Base-by-base conservation (phyloP, 257 asterid species). In the Agastache rugosa region DNA sequence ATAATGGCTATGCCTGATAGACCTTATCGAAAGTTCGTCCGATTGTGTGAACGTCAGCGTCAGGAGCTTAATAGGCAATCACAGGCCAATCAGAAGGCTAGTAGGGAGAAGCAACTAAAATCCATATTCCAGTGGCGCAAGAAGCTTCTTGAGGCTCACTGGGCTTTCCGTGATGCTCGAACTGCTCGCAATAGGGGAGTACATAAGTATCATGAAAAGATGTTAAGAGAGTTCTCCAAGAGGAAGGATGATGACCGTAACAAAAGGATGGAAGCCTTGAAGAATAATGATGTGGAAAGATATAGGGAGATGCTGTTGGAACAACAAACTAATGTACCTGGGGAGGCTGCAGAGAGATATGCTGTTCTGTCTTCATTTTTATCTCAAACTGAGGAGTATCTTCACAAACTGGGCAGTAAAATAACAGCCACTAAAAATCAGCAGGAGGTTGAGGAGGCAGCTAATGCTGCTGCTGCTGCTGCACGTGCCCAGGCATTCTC, bases 1-100 rank as follows among this genome's bases (percentile, higher is more conserved):
- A 95, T 95, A 67, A 89, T 95, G 99, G 88, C 96, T 27, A 95
- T 95, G 99, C 99, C 99, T 63, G 99, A 95, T 79, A 85, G 99
- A 70, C 97, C 97, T 23, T 95, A 95, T 83, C 85, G 97, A 31
- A 95, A 95, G 77, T 95, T 95, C 79, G 91, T 93, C 69, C 79
- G 99, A 71, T 85, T 95, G 59, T 95, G 99, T 77, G 98, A 95
- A 79, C 97, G 98, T 58, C 99, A 95, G 68, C 96, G 99, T n/a
- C 96, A 78, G 84, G 99, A 95, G 29, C 93, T 95, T 58, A 81
- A 88, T 82, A 88, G 98, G 89, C 99, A 95, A 85, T 84, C 96
- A 55, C 96, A 85, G 81, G 96, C 96, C 78, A 89, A 80, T 60
- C 97, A 83, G 86, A 91, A 85, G 87, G 93, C 97, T 60, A 82